Evolutionary conservation across 805 yeast genomes (phyloP), one percentile per base, ranked within the genome.

Genomic region (Candida pseudofarinosa): DNA sequence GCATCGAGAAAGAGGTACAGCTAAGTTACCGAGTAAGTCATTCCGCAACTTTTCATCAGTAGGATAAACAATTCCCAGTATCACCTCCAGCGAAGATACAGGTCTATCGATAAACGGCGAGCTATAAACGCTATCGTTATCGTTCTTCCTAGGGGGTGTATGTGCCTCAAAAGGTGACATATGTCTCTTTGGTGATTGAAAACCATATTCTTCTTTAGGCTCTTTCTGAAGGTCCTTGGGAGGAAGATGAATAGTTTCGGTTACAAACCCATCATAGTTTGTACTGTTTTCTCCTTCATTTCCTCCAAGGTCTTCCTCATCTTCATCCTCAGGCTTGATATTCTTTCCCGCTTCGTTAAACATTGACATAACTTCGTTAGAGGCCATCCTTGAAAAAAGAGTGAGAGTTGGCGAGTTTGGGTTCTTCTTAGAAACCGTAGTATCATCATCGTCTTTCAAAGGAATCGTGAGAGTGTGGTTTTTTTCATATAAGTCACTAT

Each of bases 341-440:
- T 58, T 43, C 8, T 54, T 49, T 3, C 71, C 62, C 0, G 79
- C 78, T 38, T 75, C 79, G 54, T 83, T 86, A 58, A 88, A 85
- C 88, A 88, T 85, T 13, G 78, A 74, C 47, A 76, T 68, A 0
- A 88, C 82, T 51, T 88, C 96, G 42, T 79, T 77, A 43, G 80
- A 76, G 2, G 96, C 91, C 53, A 81, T 79, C 39, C 80, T 79
- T 0, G 96, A 84, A 56, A 76, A 83, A 55, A 83, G 65, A 0
- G 97, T 89, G 49, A 85, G 74, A 0, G 96, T 88, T 0, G 95
- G 95, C 0, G 95, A 84, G 12, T 71, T 66, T 3, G 79, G 75
- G 23, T 59, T 54, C 6, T 37, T 43, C 23, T 38, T 40, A 1
- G 49, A 33, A 2, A 53, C 40, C 31, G 52, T 54, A 14, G 45